Conservation (phyloP, 345 rosid genomes). For the Syzygium jambos region DNA sequence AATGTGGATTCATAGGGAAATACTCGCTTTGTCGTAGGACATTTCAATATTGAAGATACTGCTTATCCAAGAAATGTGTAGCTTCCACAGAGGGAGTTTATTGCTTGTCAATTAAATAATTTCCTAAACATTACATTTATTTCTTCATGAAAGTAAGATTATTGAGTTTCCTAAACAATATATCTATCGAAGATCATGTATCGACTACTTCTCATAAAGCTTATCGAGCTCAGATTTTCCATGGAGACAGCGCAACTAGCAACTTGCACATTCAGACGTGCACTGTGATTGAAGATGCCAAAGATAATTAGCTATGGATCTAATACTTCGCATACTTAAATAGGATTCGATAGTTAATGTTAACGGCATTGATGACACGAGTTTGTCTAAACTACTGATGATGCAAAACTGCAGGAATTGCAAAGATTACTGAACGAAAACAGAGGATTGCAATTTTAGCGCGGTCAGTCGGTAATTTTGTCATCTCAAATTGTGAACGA, state of each 20-base stretch:
- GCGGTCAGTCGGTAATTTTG: not conserved
- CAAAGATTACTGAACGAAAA: not conserved
- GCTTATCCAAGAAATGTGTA: not conserved
- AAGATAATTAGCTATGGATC: not conserved
- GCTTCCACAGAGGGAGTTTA: fast-evolving
- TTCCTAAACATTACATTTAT: not conserved
- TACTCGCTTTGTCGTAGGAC: not conserved
- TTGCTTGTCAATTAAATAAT: not conserved
- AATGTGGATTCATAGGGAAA: not conserved
- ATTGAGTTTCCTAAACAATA: not conserved
- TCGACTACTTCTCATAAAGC: not conserved
- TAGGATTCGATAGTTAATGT: not conserved
- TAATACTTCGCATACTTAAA: too few species aligned
- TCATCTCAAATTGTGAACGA: not conserved
- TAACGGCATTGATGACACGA: too few species aligned
- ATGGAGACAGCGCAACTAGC: not conserved
- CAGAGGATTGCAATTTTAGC: not conserved
- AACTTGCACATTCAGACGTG: not conserved
- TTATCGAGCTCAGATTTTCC: not conserved
- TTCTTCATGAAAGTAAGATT: not conserved
- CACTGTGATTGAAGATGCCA: not conserved
- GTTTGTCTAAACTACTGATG: not conserved
- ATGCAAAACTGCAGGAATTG: too few species aligned
- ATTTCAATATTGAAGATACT: not conserved
- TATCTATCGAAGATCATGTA: not conserved